Conservation (phyloP, 345 rosid genomes). For the Psidium friedrichsthalianum region DNA sequence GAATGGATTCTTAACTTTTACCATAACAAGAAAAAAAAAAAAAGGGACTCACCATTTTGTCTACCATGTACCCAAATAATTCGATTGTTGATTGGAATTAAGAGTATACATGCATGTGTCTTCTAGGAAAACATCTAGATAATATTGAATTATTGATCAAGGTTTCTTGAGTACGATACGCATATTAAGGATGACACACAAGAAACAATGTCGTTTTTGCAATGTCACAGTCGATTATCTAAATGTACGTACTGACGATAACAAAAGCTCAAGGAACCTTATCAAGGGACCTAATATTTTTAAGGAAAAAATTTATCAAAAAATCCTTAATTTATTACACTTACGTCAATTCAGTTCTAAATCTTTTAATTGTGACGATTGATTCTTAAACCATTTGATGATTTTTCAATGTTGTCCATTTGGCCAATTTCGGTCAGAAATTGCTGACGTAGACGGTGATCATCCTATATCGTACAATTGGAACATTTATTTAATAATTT, state of each 20-base stretch:
- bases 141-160: neutral
- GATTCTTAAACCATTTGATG: no score
- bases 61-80: neutral
- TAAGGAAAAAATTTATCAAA: neutral
- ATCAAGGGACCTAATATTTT: neutral
- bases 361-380: no score
- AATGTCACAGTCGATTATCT: neutral
- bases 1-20: neutral
- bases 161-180: neutral
- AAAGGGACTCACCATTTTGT: neutral
- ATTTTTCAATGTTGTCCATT: no score
- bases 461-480: no score
- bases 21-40: neutral
- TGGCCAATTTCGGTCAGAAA: no score
- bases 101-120: neutral
- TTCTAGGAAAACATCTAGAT: neutral
- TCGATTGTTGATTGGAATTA: neutral
- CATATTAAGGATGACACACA: neutral
- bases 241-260: neutral
- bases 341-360: no score
- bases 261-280: neutral
- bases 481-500: no score
- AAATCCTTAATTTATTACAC: no score
- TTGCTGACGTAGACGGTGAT: no score
- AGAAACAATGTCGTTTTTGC: neutral